Evolutionary conservation across 352 stramenopile genomes (phyloP).

Genomic region (Phytophthora hybrid): DNA sequence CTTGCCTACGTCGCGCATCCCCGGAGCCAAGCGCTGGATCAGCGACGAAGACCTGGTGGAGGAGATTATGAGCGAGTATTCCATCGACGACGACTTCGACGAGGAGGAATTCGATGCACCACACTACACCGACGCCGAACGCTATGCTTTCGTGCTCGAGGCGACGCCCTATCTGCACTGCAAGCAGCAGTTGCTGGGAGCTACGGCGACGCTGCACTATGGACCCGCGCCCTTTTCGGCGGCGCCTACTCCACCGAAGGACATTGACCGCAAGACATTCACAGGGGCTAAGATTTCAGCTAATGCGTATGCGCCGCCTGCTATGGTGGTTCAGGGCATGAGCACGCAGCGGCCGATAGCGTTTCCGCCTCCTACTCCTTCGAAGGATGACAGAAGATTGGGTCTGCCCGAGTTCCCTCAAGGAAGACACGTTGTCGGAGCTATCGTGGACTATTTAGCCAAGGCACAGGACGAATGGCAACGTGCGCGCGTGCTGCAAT

Average conservation of each 20-base stretch:
- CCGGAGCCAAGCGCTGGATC: slow-evolving; percentile 84
- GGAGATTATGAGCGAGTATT: slow-evolving; percentile 86
- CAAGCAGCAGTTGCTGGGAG: slow-evolving; percentile 55
- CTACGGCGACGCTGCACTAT: slow-evolving; percentile 51
- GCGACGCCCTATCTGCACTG: slow-evolving; percentile 71
- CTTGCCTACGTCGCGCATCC: slow-evolving; percentile 67
- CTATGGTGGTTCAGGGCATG: slow-evolving; percentile 55
- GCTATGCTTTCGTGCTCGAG: slow-evolving; percentile 80
- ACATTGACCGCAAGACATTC: slow-evolving; percentile 41
- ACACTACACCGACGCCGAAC: slow-evolving; percentile 50
- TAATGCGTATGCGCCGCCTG: slow-evolving; percentile 48
- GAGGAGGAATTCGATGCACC: slow-evolving; percentile 35
- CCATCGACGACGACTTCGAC: slow-evolving; percentile 55
- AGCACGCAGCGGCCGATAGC: slow-evolving; percentile 51
- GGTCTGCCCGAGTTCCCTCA: slow-evolving; percentile 68
- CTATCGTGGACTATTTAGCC: slow-evolving; percentile 79
- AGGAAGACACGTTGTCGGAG: slow-evolving; percentile 54
- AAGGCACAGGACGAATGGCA: slow-evolving; percentile 77
- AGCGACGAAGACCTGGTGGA: slow-evolving; percentile 86
- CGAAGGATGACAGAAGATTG: slow-evolving; percentile 37
- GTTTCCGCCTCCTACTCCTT: slow-evolving; percentile 49
- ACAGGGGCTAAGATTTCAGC: slow-evolving; percentile 47
- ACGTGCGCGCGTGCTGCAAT: slow-evolving; percentile 76
- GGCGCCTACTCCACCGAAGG: slow-evolving; percentile 14
- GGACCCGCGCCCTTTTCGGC: slow-evolving; percentile 24